Evolutionary conservation across 768 basidiomycete species (phyloP), one percentile per base, ranked within the genome.

Genomic region (Leccinum ochraceum): DNA sequence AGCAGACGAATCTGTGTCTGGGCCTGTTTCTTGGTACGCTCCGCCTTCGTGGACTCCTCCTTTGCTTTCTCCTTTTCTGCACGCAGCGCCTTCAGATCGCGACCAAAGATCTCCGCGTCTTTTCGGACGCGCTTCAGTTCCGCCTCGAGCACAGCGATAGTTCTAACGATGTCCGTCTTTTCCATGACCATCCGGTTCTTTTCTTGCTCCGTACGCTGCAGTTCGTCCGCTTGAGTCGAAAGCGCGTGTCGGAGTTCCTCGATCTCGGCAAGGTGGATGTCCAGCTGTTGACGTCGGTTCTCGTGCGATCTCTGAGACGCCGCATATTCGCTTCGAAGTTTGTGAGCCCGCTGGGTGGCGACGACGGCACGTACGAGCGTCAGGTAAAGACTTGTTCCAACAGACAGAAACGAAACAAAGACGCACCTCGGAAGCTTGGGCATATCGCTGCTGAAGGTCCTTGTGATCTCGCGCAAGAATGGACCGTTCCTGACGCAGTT

Each of bases 81-180:
- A 10, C 85, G 80, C 46, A 93, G 77, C 9, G 79, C 75, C 62
- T 86, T 90, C 60, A 96, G 72, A 71, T 95, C 93, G 17, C 82
- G 82, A 17, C 91, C 90, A 68, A 94, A 89, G 7, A 80, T 81
- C 63, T 90, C 88, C 0, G 92, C 92, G 60, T 93, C 89, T 54
- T 81, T 80, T 58, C 85, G 82, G 17, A 96, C 90, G 9, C 90
- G 86, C 59, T 78, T 78, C 24, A 96, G 80, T 69, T 95, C 93
- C 5, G 82, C 77, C 66, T 94, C 88, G 34, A 95, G 79, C 0
- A 70, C 71, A 5, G 83, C 80, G n/a, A 94, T 86, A 3, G 84
- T 88, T 46, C 78, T 79, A 1, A 83, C 81, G 59, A 93, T 84
- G 62, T 86, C 85, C 54, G 74, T 82, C 70, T 86, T 88, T 77